Percentiles rank a stretch among this genome's conserved stretches.
Conservation (phyloP, 768 basidiomycete genomes). For the Boletus huronensis region DNA sequence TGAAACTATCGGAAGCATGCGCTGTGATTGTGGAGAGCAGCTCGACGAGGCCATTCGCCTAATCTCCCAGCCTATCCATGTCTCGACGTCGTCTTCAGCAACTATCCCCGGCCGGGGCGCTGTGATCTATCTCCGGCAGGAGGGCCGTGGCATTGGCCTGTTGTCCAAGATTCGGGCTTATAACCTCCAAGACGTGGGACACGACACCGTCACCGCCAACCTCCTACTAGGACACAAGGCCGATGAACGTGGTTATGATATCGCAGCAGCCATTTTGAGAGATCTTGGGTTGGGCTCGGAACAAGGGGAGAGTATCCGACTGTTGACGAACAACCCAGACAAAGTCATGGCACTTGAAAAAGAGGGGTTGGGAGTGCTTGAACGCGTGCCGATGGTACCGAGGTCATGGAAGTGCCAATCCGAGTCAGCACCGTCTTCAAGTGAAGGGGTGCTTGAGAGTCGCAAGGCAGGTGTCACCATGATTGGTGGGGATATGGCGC, state of each 20-base stretch:
- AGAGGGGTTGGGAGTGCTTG: slow-evolving; percentile 75
- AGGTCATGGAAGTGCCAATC: slow-evolving; percentile 63
- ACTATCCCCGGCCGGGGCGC: slow-evolving; percentile 83
- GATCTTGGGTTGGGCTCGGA: slow-evolving; percentile 76
- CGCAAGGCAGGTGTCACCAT: slow-evolving; percentile 66
- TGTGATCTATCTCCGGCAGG: slow-evolving; percentile 93
- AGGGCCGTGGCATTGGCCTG: slow-evolving; percentile 95
- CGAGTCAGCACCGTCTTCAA: slow-evolving; percentile 4
- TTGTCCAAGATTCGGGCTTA: slow-evolving; percentile 96
- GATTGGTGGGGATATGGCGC: slow-evolving; percentile 72
- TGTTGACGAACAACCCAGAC: slow-evolving; percentile 98
- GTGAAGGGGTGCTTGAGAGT: slow-evolving; percentile 21
- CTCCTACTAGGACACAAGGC: slow-evolving; percentile 91
- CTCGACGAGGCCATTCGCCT: slow-evolving; percentile 94
- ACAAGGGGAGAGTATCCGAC: slow-evolving; percentile 55
- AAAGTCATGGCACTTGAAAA: slow-evolving; percentile 85
- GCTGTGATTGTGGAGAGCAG: slow-evolving; percentile 98
- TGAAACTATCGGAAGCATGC: slow-evolving; percentile 96
- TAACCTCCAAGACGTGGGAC: slow-evolving; percentile 95
- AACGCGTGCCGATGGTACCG: slow-evolving; percentile 94
- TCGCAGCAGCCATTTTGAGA: slow-evolving; percentile 85
- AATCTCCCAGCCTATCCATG: slow-evolving; percentile 67
- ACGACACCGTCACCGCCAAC: slow-evolving; percentile 98
- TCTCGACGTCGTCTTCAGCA: slow-evolving; percentile 36
- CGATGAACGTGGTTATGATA: slow-evolving; percentile 89